Conservation (phyloP, 176 grass and related monocot genomes). For the Calamus simplicifolius region DNA sequence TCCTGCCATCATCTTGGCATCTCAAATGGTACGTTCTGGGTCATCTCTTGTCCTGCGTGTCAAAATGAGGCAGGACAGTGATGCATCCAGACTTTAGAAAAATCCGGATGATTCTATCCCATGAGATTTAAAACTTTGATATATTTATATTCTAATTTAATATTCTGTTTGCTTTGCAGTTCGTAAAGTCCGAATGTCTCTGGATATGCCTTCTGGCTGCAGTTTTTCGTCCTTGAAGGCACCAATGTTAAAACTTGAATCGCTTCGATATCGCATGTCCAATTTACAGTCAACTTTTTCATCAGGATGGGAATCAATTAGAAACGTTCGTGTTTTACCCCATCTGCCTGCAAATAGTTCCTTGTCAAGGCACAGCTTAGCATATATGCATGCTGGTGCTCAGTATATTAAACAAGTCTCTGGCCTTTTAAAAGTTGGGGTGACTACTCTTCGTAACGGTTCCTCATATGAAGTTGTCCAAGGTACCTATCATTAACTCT, state of each 20-base stretch:
- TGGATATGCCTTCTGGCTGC: conserved; percentile 93
- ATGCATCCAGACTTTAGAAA: no score
- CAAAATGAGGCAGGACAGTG: no score
- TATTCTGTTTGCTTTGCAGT: conserved; percentile 53
- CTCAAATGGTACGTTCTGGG: no score
- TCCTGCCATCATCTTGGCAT: no score
- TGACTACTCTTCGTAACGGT: conserved; percentile 65
- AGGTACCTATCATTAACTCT: conserved; percentile 47
- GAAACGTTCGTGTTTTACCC: conserved; percentile 59
- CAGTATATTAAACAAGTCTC: conserved; percentile 95
- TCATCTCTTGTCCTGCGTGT: no score
- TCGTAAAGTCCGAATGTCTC: conserved; percentile 87
- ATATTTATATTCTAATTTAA: background rate
- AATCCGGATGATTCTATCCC: no score
- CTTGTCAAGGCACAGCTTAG: conserved; percentile 86
- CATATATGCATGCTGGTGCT: conserved; percentile 96
- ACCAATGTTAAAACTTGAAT: conserved; percentile 58
- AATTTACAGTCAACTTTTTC: conserved; percentile 69
- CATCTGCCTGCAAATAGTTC: conserved; percentile 72
- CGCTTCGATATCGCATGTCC: conserved; percentile 63
- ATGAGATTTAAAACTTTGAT: background rate
- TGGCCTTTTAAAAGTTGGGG: conserved; percentile 84
- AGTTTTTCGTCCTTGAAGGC: conserved; percentile 54
- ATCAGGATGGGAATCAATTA: conserved; percentile 81
- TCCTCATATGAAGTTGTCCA: conserved; percentile 70